Evolutionary conservation across 345 rosid species (phyloP), one percentile per base, ranked within the genome.

Genomic region (Moricandia arvensis): DNA sequence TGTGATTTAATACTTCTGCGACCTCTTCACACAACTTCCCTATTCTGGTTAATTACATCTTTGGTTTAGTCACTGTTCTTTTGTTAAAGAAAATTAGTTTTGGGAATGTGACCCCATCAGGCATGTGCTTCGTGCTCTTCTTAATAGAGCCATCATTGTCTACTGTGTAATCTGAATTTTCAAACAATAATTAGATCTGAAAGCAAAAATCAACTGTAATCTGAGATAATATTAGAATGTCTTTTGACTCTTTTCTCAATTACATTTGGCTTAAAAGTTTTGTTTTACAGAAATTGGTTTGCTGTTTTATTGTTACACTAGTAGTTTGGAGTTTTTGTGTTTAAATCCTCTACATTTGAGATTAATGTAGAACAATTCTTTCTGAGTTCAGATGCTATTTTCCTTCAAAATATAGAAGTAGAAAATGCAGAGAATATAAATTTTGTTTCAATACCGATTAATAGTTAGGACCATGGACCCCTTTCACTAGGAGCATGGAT

Each of bases 71-170:
- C 54, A 29, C n/a, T 45, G 53, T 12, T 41, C 11, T 38, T 38
- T 38, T 38, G 49, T 41, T 41, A 12, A 21, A 35, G 66, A 74
- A 57, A 3, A 5, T 59, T 47, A 67, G 37, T n/a, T 74, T 45
- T 45, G 61, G 53, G 10, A 75, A 60, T 35, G 54, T 75, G 68
- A 34, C 62, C 68, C 68, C 73, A 75, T 68, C 62, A 67, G 7
- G 37, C 73, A 68, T 68, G 68, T 75, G 62, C 30, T 34, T 65
- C 71, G 59, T 54, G 21, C 55, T 55, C 65, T 57, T 17, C 18
- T 55, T 29, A 38, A 8, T 8, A 54, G 58, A 26, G 71, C 64
- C 68, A 73, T 54, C 63, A 27, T 24, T 63, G 18, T 71, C 57
- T 27, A 29, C 41, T 35, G 41, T 35, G 41, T 35, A 35, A 35